phyloP scores from a whole-genome alignment of 2,329 filamentous ascomycete species.

The Aciculosporium take region DNA sequence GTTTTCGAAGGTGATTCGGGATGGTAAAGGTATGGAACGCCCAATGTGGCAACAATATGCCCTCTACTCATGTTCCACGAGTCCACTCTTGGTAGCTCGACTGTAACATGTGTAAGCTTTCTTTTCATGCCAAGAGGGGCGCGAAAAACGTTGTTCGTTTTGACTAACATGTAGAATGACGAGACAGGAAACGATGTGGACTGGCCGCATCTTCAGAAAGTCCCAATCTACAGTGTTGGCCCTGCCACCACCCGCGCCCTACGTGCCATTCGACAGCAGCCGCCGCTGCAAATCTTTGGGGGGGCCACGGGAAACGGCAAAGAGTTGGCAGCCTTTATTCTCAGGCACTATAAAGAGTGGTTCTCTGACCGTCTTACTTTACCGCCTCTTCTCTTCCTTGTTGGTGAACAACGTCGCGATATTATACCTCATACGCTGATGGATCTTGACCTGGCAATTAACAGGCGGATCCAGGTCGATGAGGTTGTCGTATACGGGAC shows the following conservation, averaged over 20 bases:
- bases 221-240: conserved; percentile 64
- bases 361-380: conserved; percentile 29
- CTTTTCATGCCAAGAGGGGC: too few species aligned
- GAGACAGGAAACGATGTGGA: background rate
- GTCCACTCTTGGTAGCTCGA: background rate
- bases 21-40: conserved; percentile 26
- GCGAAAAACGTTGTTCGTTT: too few species aligned
- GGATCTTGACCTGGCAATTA: conserved; percentile 32
- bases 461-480: conserved; percentile 48
- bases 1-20: conserved; percentile 48
- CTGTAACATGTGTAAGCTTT: background rate
- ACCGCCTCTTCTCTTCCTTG: conserved; percentile 66
- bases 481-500: conserved; percentile 83
- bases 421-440: conserved; percentile 75
- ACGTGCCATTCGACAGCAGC: conserved; percentile 32
- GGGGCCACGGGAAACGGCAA: conserved; percentile 77
- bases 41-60: background rate
- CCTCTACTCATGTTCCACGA: background rate
- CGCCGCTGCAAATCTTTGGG: conserved; percentile 53
- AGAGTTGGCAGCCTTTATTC: conserved; percentile 61
- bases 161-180: background rate
- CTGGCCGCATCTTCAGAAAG: conserved; percentile 36
- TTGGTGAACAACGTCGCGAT: conserved; percentile 79
- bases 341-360: conserved; percentile 55
- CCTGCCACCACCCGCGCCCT: conserved; percentile 70